Evolutionary conservation across 164 flowering plant genomes (phyloP).

Genomic region (Tinospora cordifolia): DNA sequence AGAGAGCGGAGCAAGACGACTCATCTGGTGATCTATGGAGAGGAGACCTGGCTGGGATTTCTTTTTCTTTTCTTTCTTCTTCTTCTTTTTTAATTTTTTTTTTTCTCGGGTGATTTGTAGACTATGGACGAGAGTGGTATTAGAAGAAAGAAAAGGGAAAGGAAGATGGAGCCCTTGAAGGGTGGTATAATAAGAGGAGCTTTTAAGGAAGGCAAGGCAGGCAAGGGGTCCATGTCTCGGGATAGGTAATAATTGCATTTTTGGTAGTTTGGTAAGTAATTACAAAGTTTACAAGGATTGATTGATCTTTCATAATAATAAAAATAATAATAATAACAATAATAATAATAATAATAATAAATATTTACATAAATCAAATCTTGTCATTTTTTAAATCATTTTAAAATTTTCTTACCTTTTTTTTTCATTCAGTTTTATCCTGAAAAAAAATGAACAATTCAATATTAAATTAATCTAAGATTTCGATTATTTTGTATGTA

Average conservation of each 20-base stretch:
- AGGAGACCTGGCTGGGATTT: not conserved
- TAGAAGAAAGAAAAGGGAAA: not conserved
- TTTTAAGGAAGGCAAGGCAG: conserved; percentile 40
- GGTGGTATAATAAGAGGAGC: conserved; percentile 18
- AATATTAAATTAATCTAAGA: too few relatives aligned
- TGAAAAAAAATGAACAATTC: too few relatives aligned
- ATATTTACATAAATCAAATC: too few relatives aligned
- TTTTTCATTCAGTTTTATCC: too few relatives aligned
- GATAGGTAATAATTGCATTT: conserved; percentile 22
- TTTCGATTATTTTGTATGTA: too few relatives aligned
- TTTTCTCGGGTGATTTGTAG: not conserved
- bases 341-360: too few relatives aligned
- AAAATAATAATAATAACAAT: too few relatives aligned
- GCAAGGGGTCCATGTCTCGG: conserved; percentile 27
- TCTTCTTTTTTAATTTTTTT: not conserved
- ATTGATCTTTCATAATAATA: too few relatives aligned
- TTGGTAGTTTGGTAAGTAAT: conserved; percentile 13
- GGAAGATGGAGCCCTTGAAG: not conserved
- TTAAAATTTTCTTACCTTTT: too few relatives aligned
- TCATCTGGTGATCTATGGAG: conserved; percentile 20
- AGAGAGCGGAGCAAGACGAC: conserved; percentile 60
- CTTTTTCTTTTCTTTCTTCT: not conserved
- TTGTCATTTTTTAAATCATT: too few relatives aligned
- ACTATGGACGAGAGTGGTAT: conserved; percentile 9
- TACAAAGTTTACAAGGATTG: not conserved